Percentiles rank a stretch among this genome's conserved stretches.
Conservation (phyloP, 2,329 filamentous ascomycete genomes). For the Exophiala alcalophila region DNA sequence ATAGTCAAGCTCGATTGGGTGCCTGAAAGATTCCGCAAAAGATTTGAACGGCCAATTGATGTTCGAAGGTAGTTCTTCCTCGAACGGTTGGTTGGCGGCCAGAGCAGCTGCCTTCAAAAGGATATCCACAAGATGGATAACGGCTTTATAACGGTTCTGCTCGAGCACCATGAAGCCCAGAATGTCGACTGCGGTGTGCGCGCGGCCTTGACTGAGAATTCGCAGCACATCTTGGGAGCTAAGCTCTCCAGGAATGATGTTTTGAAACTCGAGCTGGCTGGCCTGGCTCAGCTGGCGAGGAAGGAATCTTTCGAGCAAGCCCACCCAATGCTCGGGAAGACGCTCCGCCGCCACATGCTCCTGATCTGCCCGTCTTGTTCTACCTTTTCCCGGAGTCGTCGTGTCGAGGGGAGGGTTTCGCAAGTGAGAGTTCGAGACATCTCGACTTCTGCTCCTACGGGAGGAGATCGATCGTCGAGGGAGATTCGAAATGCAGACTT, state of each 20-base stretch:
- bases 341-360: constrained; percentile 22
- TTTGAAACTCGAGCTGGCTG: constrained; percentile 9
- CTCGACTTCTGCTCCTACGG: neutral
- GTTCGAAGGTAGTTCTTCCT: constrained; percentile 32
- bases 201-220: constrained; percentile 35
- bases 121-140: constrained; percentile 38
- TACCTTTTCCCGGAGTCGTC: constrained; percentile 1
- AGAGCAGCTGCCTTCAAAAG: constrained; percentile 40
- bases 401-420: neutral
- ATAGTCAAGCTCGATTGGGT: constrained; percentile 30
- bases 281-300: constrained; percentile 30
- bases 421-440: constrained; percentile 1
- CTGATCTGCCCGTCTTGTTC: neutral
- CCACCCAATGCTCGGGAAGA: constrained; percentile 36
- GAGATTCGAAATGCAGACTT: neutral
- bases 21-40: constrained; percentile 33
- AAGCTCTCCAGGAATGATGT: constrained; percentile 14
- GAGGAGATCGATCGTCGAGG: neutral
- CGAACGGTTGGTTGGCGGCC: constrained; percentile 18
- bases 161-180: constrained; percentile 41
- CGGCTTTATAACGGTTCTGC: constrained; percentile 41
- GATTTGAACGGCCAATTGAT: constrained; percentile 31
- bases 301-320: constrained; percentile 37
- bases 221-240: constrained; percentile 35
- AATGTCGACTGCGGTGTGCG: constrained; percentile 35